Conservation (phyloP, 768 basidiomycete genomes). For the Porpolomopsis calyptriformis region DNA sequence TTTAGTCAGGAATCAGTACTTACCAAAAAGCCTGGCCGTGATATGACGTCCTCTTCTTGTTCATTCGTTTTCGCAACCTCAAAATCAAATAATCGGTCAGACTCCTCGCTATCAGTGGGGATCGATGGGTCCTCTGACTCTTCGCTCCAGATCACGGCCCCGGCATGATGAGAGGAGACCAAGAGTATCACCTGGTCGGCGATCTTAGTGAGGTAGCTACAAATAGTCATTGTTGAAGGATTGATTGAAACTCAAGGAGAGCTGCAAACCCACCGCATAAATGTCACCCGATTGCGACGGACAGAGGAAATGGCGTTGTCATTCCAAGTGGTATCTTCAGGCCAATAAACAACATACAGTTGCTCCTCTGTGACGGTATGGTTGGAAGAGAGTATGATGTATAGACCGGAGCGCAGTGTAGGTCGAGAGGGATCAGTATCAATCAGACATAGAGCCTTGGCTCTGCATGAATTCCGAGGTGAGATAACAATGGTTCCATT, state of each 20-base stretch:
- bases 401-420: constrained; percentile 40
- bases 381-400: constrained; percentile 23
- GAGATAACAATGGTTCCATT: constrained; percentile 9
- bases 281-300: constrained; percentile 43
- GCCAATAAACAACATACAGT: constrained; percentile 50
- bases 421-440: constrained; percentile 15
- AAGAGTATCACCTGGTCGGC: constrained; percentile 44
- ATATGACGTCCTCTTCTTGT: constrained; percentile 39
- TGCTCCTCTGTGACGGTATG: constrained; percentile 12
- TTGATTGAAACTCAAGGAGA: background rate
- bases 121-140: constrained; percentile 17
- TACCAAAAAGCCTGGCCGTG: constrained; percentile 38
- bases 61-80: constrained; percentile 45
- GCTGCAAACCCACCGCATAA: constrained; percentile 43
- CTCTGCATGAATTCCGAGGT: constrained; percentile 35
- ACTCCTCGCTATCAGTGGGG: constrained; percentile 24
- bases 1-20: constrained; percentile 12
- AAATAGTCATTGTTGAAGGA: constrained; percentile 16
- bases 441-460: constrained; percentile 11
- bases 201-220: constrained; percentile 52
- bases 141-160: constrained; percentile 34
- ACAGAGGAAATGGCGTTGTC: constrained; percentile 36
- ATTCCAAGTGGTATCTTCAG: constrained; percentile 48
- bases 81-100: constrained; percentile 41
- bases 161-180: constrained; percentile 37